These are phyloP conservation scores for Alloascoidea africana DNA, from an alignment of 805 yeast species.

Conservation along the genomic window DNA sequence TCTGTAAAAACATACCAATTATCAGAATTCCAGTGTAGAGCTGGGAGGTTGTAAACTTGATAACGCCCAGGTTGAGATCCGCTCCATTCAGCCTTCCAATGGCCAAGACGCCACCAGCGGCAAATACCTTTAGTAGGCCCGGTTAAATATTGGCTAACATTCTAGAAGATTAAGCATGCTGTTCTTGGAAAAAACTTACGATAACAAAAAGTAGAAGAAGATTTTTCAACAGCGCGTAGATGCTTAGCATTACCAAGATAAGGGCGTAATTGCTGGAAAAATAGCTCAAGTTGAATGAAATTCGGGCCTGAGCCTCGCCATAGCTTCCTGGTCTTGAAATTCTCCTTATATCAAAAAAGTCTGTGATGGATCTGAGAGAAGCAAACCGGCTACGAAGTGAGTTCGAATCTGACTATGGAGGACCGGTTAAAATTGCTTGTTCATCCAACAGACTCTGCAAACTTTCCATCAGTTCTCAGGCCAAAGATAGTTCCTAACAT, in stretches of 20 bases:
- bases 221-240: slow-evolving; percentile 83
- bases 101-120: slow-evolving; percentile 60
- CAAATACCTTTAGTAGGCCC: slow-evolving; percentile 22
- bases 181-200: slow-evolving; percentile 10
- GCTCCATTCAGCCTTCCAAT: slow-evolving; percentile 70
- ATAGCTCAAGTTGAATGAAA: slow-evolving; percentile 72
- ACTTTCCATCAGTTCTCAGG: background rate
- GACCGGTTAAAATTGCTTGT: background rate
- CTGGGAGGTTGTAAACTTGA: slow-evolving; percentile 60
- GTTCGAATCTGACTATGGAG: slow-evolving; percentile 26
- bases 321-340: slow-evolving; percentile 83
- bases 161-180: background rate
- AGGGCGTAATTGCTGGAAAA: slow-evolving; percentile 77
- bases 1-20: slow-evolving; percentile 17
- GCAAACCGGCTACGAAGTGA: slow-evolving; percentile 49
- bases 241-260: slow-evolving; percentile 53
- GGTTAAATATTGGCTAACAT: background rate
- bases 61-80: slow-evolving; percentile 58
- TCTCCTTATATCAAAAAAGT: slow-evolving; percentile 83
- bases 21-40: slow-evolving; percentile 72
- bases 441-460: background rate
- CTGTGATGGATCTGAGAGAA: slow-evolving; percentile 76
- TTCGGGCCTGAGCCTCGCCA: slow-evolving; percentile 80
- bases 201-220: slow-evolving; percentile 73
- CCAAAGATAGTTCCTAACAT: slow-evolving; percentile 7